Evolutionary conservation across 2,329 filamentous ascomycete genomes (phyloP), one percentile per base, ranked within the genome.

Genomic region (Grosmannia penicillata): DNA sequence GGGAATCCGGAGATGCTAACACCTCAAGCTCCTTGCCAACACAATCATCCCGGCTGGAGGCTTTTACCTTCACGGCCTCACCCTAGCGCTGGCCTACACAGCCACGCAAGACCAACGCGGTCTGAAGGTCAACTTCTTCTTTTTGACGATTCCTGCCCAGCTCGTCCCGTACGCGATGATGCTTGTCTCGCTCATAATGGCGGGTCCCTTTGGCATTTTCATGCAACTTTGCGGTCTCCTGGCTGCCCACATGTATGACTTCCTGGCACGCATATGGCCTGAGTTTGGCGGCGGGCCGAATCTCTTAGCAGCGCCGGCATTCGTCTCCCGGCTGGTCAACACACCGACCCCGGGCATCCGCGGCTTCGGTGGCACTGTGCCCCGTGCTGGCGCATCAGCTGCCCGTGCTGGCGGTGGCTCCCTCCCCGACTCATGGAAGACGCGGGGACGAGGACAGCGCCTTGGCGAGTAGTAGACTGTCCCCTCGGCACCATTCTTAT

Each of bases 191-290:
- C 66, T 93, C 18, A 62, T 96, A 38, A 72, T 82, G 53, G 53
- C 50, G 1, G 66, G 60, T 6, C 78, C 78, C 10, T 66, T 67
- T 26, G 48, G 59, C 15, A 69, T 82, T 10, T 53, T 82, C 40
- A 51, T 77, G 4, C 77, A 93, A 52, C 57, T 75, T 5, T 82
- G 74, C 25, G 91, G 91, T n/a, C 66, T 98, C 10, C 47, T 93
- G 31, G 83, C 87, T 11, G 87, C 87, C 5, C 91, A 98, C 56
- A 52, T 91, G 17, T 93, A 85, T 58, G 83, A 96, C 55, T 98
- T 96, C 53, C 58, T 95, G 36, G 85, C 82, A 3, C 73, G 83
- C 35, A 69, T 95, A 30, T 96, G 86, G 67, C 91, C 91, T 6
- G 75, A 82, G 39, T 91, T 91, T 53, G 89, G 86, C 24, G 82